These are phyloP conservation scores for Phialophora tarda DNA, from an alignment of 2,329 filamentous ascomycete species.

Conservation along the genomic window DNA sequence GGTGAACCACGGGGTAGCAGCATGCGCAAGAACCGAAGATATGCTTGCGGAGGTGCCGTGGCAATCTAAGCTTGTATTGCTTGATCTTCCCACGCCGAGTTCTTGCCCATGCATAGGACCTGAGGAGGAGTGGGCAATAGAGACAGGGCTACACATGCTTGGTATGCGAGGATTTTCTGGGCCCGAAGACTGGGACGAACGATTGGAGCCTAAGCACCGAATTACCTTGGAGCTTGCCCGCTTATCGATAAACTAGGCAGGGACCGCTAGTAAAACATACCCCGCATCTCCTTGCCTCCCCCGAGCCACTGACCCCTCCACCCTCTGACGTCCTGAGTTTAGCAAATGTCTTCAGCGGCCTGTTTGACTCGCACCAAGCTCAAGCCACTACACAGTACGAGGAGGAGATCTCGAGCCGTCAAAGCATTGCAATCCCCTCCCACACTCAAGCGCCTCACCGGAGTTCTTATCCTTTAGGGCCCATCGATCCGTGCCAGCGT, in stretches of 20 bases:
- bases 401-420: background rate
- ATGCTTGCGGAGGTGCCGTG: background rate
- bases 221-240: background rate
- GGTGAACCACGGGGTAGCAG: background rate
- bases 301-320: background rate
- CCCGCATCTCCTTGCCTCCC: background rate
- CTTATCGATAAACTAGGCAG: background rate
- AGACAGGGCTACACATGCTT: no score
- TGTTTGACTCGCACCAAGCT: background rate
- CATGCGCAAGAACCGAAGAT: background rate
- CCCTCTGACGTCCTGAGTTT: background rate
- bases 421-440: background rate
- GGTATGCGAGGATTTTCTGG: background rate
- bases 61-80: background rate
- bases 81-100: background rate
- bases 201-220: no score
- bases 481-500: background rate
- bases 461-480: slow-evolving; percentile 4
- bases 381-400: background rate
- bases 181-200: background rate
- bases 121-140: background rate
- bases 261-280: background rate
- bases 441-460: slow-evolving; percentile 4
- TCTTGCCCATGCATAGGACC: background rate
- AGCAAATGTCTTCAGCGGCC: no score